phyloP scores from a whole-genome alignment of 768 basidiomycete species.

The Pleurotus giganteus region DNA sequence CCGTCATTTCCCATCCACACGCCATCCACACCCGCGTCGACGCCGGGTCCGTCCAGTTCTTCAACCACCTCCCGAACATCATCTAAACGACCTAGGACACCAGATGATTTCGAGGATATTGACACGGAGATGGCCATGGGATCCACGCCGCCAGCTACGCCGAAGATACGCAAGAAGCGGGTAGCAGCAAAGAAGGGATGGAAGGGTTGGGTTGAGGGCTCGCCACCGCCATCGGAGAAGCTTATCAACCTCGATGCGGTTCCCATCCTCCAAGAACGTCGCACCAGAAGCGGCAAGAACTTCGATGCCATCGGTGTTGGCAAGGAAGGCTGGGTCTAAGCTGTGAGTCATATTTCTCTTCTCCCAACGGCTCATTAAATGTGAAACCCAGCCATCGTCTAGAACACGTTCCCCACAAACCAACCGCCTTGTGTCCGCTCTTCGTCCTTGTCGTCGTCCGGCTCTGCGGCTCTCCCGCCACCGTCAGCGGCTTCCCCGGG shows the following conservation, averaged over 20 bases:
- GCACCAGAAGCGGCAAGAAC: constrained; percentile 81
- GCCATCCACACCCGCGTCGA: constrained; percentile 65
- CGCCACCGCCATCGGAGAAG: constrained; percentile 75
- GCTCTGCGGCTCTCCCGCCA: constrained; percentile 15
- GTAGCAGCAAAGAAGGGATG: constrained; percentile 75
- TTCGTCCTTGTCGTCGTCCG: constrained; percentile 18
- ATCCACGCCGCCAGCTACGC: constrained; percentile 20
- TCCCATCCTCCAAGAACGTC: constrained; percentile 66
- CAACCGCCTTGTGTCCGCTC: constrained; percentile 22
- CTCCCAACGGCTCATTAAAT: constrained; percentile 50
- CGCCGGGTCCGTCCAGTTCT: constrained; percentile 73
- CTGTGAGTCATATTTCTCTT: constrained; percentile 36
- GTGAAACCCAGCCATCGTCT: constrained; percentile 31
- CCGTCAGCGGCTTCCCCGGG: constrained; percentile 10
- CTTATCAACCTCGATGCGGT: constrained; percentile 79
- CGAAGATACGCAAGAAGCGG: constrained; percentile 52
- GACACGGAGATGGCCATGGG: constrained; percentile 20
- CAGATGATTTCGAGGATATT: constrained; percentile 55
- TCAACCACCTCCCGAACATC: constrained; percentile 74
- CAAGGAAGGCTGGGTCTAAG: constrained; percentile 72
- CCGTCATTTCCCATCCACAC: constrained; percentile 41
- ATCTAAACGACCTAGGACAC: constrained; percentile 77
- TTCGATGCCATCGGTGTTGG: constrained; percentile 82
- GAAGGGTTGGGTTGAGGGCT: constrained; percentile 92
- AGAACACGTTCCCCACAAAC: constrained; percentile 14